Percentiles rank a stretch among this genome's conserved stretches.
Evolutionary conservation across 1,284 basidiomycete species (phyloP).

Genomic region (Wolfiporia cocos): DNA sequence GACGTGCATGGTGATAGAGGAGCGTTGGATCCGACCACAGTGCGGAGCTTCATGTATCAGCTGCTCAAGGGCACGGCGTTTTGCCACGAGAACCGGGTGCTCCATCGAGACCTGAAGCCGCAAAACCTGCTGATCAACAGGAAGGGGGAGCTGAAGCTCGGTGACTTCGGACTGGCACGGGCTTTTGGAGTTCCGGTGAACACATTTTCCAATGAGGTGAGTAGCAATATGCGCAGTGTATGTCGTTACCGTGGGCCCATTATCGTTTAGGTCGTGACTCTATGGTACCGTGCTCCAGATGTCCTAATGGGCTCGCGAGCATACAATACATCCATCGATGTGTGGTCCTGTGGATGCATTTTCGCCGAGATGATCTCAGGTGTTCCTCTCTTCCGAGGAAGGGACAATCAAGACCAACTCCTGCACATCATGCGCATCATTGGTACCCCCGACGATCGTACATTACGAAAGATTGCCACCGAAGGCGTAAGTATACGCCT

Average conservation of each 20-base stretch:
- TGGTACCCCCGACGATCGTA: conserved; percentile 90
- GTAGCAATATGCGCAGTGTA: conserved; percentile 15
- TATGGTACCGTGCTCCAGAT: conserved; percentile 99
- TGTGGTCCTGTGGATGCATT: conserved; percentile 99
- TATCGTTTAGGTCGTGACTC: conserved; percentile 77
- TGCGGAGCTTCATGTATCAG: conserved; percentile 97
- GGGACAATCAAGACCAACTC: conserved; percentile 97
- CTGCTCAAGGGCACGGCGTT: conserved; percentile 97
- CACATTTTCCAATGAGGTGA: conserved; percentile 91
- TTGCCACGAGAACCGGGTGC: conserved; percentile 97
- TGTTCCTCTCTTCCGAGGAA: conserved; percentile 92
- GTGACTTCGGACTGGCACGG: conserved; percentile 91
- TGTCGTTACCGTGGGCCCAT: conserved; percentile 6
- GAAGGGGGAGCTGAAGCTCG: conserved; percentile 96
- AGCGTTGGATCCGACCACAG: conserved; percentile 89
- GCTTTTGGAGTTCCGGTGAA: conserved; percentile 96
- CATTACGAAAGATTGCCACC: conserved; percentile 83
- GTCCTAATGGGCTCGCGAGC: conserved; percentile 96
- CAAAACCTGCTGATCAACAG: conserved; percentile 98
- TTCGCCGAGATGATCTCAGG: conserved; percentile 99
- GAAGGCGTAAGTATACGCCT: conserved; percentile 71
- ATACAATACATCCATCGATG: conserved; percentile 98
- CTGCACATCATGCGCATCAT: conserved; percentile 97
- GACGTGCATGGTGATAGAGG: conserved; percentile 96
- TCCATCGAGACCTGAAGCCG: conserved; percentile 97